Base-by-base conservation (phyloP, 495 filamentous ascomycete species). In the Cudoniella acicularis region DNA sequence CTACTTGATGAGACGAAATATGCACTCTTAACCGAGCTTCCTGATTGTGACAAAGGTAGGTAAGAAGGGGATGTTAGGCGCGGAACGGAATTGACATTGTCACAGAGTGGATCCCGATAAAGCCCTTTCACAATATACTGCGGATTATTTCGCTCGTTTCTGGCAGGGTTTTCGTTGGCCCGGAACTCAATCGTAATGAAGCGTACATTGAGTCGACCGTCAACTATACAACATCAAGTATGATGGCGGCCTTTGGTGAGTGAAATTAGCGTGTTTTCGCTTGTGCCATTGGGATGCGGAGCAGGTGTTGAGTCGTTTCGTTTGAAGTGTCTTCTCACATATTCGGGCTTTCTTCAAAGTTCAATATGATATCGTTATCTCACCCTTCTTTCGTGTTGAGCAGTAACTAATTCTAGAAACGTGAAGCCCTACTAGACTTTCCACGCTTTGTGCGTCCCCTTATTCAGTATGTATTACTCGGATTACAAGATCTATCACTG, bases 191-290 rank as follows among this genome's bases (percentile, higher is more conserved):
- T 60, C 79, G 78, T 0, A 68, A 80, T 30, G 68, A 77, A 49
- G 76, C 80, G 13, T 88, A 85, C 72, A 66, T 85, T 17, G 65
- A 79, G 18, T 72, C 78, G 9, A 77, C 81, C 2, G 78, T 84
- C 62, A 78, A 77, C 41, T 87, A 82, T 66, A 82, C 84, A 41
- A 41, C 36, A 41, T 41, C 36, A 41, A 41, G 36, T 41, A 41
- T 41, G 36, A 41, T 41, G 36, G 36, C 36, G 36, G 36, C 36
- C 36, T 41, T 41, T 41, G 36, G 36, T 41, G 36, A 41, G 36
- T 41, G 36, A 41, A 41, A 41, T 41, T 41, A 41, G 36, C 36
- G 36, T 41, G 36, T 41, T 41, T 41, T 41, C 36, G 36, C 36
- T 41, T 41, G 36, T 41, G 36, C 36, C 36, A 41, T 41, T 41